Evolutionary conservation across 2,329 filamentous ascomycete genomes (phyloP).

Genomic region (Botrytis aclada): DNA sequence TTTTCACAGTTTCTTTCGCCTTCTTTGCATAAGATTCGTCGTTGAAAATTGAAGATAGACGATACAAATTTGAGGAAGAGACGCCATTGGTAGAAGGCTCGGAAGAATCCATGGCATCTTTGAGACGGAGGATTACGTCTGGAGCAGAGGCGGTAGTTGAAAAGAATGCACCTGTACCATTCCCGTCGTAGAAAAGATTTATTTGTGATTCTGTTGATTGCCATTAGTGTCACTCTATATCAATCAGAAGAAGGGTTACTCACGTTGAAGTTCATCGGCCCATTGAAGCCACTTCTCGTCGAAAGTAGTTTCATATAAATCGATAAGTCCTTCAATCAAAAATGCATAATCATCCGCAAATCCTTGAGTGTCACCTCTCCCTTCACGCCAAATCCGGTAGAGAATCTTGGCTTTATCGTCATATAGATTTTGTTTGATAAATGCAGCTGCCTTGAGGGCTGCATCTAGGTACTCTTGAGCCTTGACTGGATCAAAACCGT

Average conservation of each 20-base stretch:
- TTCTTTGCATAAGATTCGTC: conserved; percentile 61
- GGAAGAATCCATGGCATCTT: conserved; percentile 92
- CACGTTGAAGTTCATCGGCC: conserved; percentile 76
- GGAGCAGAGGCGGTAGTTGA: conserved; percentile 61
- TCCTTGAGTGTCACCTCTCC: conserved; percentile 61
- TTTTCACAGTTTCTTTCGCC: conserved; percentile 71
- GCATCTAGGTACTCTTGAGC: conserved; percentile 60
- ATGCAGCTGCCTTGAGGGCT: conserved; percentile 66
- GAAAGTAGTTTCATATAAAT: conserved; percentile 79
- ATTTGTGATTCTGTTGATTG: conserved; percentile 63
- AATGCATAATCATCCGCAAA: conserved; percentile 97
- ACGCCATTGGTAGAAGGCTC: conserved; percentile 88
- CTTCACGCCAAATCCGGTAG: conserved; percentile 70
- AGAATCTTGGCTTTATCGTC: conserved; percentile 59
- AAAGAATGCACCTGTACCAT: conserved; percentile 61
- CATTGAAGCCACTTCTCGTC: conserved; percentile 74
- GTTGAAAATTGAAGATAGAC: conserved; percentile 67
- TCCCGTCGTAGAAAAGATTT: conserved; percentile 69
- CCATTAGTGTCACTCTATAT: conserved; percentile 14
- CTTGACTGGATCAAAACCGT: conserved; percentile 53
- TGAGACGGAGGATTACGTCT: conserved; percentile 78
- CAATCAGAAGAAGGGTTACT: conserved; percentile 28
- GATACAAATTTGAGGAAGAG: conserved; percentile 82
- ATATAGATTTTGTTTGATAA: conserved; percentile 73
- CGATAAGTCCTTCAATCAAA: conserved; percentile 75